Percentiles rank a stretch among this genome's conserved stretches.
These are phyloP conservation scores for Erythrophleum ivorense DNA, from an alignment of 331 rosid genomes.

Conservation along the genomic window DNA sequence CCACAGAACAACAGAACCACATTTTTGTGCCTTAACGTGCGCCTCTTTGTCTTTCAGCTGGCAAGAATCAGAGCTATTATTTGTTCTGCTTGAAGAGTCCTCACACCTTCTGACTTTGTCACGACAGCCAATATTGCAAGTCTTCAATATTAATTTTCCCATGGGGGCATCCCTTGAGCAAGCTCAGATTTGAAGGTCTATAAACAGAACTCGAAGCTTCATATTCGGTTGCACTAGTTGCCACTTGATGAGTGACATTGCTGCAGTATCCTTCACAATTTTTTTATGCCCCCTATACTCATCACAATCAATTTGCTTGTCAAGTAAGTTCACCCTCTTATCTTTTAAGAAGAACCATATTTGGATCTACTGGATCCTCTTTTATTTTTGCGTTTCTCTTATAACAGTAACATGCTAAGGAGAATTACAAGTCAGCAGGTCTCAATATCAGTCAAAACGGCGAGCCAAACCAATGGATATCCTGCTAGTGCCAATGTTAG, in stretches of 20 bases:
- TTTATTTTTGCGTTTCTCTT: constrained; percentile 39
- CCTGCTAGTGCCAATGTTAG: constrained; percentile 78
- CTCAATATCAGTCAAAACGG: constrained; percentile 88
- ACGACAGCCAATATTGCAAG: constrained; percentile 40
- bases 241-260: constrained; percentile 38
- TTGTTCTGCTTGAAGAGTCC: constrained; percentile 23
- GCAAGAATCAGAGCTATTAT: constrained; percentile 26
- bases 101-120: constrained; percentile 5
- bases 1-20: background rate
- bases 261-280: constrained; percentile 36
- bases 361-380: constrained; percentile 42
- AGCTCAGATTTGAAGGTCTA: background rate
- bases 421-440: constrained; percentile 79
- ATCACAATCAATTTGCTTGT: constrained; percentile 43
- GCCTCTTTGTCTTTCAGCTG: background rate
- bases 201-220: constrained; percentile 32
- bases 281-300: background rate
- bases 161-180: background rate
- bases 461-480: constrained; percentile 87
- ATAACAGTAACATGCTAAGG: constrained; percentile 79
- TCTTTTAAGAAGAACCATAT: constrained; percentile 33
- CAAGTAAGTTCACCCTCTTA: constrained; percentile 37
- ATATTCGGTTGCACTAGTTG: constrained; percentile 34
- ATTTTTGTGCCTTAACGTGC: background rate
- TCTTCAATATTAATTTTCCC: constrained; percentile 12